Evolutionary conservation across 345 rosid genomes (phyloP), one percentile per base, ranked within the genome.

Genomic region (Arabis hirsuta): DNA sequence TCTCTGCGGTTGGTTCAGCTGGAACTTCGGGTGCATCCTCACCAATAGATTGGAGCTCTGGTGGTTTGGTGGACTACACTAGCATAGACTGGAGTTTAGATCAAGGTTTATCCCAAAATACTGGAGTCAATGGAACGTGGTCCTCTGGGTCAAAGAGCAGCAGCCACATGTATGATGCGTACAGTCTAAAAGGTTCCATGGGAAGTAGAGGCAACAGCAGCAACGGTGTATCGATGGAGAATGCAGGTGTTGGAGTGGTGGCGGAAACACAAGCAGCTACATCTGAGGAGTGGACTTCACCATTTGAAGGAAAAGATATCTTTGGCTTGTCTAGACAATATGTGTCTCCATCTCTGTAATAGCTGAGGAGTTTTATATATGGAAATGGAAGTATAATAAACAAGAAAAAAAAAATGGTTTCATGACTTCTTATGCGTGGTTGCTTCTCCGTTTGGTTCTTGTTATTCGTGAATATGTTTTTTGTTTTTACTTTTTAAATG

Each of bases 251-350:
- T 53, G 69, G 67, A 42, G 68, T 70, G 7, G 65, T 24, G 12
- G 66, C 71, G 0, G 92, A 88, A 71, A 57, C 86, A 46, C 62
- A 85, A 24, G 61, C 84, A 7, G 73, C 83, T 1, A 80, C 81
- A 20, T 79, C 89, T 7, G 85, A 73, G 12, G 98, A 90, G 19
- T 92, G 98, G 98, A 85, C 88, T 4, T 92, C 98, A 3, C 98
- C 98, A 5, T 92, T 92, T 71, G 96, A 84, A 79, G 98, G 88
- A 77, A 82, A 83, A 56, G 98, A 92, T 79, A 84, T 92, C n/a
- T 88, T 92, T 84, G 85, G 89, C 74, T 78, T 92, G 81, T 88
- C 98, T 36, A 90, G 92, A 78, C 89, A 82, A 86, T 90, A 82
- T 81, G 95, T 79, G 68, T 82, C 90, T 83, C 95, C 96, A 53